Conservation (phyloP, 2,329 filamentous ascomycete species). For the Exophiala mesophila region DNA sequence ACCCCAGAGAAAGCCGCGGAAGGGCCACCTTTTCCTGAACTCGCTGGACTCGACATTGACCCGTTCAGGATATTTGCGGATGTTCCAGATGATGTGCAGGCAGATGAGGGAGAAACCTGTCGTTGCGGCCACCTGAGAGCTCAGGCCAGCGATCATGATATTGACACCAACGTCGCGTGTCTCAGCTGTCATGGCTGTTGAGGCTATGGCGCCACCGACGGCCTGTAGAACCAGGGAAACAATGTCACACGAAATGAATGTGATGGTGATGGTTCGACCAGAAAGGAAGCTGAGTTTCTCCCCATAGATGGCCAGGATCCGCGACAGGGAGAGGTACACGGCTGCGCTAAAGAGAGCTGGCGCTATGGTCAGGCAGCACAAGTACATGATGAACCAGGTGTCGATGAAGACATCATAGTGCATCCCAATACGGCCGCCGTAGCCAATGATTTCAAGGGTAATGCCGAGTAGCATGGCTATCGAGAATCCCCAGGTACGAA, state of each 20-base stretch:
- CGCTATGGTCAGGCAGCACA: conserved; percentile 27
- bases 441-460: conserved; percentile 54
- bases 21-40: neutral
- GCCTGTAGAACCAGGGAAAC: conserved; percentile 53
- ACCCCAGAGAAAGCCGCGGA: conserved; percentile 5
- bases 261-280: conserved; percentile 10
- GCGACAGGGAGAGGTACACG: conserved; percentile 62
- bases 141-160: conserved; percentile 40
- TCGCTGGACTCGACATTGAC: neutral
- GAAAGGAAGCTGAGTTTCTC: conserved; percentile 11
- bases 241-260: conserved; percentile 56
- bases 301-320: conserved; percentile 38
- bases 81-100: conserved; percentile 6
- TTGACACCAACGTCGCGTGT: conserved; percentile 24
- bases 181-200: conserved; percentile 29
- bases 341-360: conserved; percentile 54
- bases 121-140: conserved; percentile 32
- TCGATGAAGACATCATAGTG: conserved; percentile 38
- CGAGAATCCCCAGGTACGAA: conserved; percentile 35
- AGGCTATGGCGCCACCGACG: conserved; percentile 48
- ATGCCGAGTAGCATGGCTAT: conserved; percentile 51
- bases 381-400: conserved; percentile 10
- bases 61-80: conserved; percentile 1
- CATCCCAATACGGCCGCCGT: conserved; percentile 53
- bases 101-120: conserved; percentile 4